A percentile compares a stretch with the other conserved stretches of the same genome.
Evolutionary conservation across 2,329 filamentous ascomycete species (phyloP).

Genomic region (Microcyclosporella mali): DNA sequence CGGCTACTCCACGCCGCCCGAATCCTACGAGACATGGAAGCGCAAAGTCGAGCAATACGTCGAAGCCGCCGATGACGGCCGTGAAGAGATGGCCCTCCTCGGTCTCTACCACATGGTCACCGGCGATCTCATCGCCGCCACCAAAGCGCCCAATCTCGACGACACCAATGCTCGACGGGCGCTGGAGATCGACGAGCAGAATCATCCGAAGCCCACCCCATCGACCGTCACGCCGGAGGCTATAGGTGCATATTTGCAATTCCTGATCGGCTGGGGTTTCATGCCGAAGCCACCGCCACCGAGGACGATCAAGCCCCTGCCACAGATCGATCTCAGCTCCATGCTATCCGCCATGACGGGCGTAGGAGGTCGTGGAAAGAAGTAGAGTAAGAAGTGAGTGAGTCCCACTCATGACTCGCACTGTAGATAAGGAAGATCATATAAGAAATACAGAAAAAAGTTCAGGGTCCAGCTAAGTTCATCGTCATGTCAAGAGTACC

Average conservation of each 20-base stretch:
- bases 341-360: no score
- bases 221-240: slow-evolving; percentile 53
- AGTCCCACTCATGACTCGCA: no score
- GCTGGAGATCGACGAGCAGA: slow-evolving; percentile 52
- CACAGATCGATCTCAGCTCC: no score
- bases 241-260: slow-evolving; percentile 59
- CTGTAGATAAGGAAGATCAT: no score
- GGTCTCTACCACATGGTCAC: slow-evolving; percentile 70
- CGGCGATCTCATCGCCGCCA: slow-evolving; percentile 62
- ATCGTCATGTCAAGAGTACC: no score
- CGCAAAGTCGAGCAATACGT: slow-evolving; percentile 63
- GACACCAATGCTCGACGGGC: slow-evolving; percentile 62
- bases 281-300: slow-evolving; percentile 41
- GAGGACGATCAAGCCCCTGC: no score
- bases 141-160: slow-evolving; percentile 67
- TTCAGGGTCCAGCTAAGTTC: no score
- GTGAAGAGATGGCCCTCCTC: slow-evolving; percentile 66
- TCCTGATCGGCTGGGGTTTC: slow-evolving; percentile 58
- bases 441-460: no score
- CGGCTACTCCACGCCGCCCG: slow-evolving; percentile 63
- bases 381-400: no score
- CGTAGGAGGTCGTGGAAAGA: no score
- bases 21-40: slow-evolving; percentile 65
- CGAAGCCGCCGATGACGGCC: slow-evolving; percentile 56
- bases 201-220: slow-evolving; percentile 39